phyloP scores from a whole-genome alignment of 2,329 filamentous ascomycete species.

The Massarina eburnea region DNA sequence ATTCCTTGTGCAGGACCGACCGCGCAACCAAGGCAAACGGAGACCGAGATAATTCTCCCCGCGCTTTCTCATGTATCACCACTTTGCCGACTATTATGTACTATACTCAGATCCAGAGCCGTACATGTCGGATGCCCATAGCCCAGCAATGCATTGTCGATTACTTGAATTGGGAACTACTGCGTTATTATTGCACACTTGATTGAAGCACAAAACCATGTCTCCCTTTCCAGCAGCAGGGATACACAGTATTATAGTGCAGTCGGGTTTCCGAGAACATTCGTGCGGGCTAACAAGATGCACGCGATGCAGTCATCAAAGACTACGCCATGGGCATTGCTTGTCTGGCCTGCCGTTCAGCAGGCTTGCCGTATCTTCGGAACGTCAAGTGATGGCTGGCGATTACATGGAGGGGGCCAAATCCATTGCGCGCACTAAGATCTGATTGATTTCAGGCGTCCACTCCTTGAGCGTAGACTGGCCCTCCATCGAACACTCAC shows the following conservation, averaged over 20 bases:
- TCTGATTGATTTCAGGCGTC: not conserved
- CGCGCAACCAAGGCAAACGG: constrained; percentile 89
- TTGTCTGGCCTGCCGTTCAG: constrained; percentile 11
- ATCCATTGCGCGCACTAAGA: not conserved
- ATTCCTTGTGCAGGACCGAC: constrained; percentile 80
- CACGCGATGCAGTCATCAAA: not conserved
- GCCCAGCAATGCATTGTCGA: not conserved
- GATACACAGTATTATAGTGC: too few species aligned
- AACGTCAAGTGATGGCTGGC: constrained; percentile 4
- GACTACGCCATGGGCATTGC: constrained; percentile 1
- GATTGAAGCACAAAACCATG: too few species aligned
- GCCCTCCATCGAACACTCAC: not conserved
- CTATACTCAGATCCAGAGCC: constrained; percentile 13
- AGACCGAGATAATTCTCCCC: constrained; percentile 41
- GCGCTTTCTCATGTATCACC: constrained; percentile 16
- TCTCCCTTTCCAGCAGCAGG: too few species aligned
- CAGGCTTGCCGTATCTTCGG: constrained; percentile 2
- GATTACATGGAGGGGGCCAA: not conserved
- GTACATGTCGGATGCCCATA: not conserved
- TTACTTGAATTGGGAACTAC: too few species aligned
- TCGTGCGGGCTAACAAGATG: constrained; percentile 21
- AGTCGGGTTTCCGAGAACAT: constrained; percentile 30
- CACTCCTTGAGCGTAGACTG: not conserved
- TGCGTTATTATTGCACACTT: too few species aligned
- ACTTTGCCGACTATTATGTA: constrained; percentile 24